A percentile compares a stretch with the other conserved stretches of the same genome.
These are phyloP conservation scores for Striga asiatica DNA, from an alignment of 257 asterid species.

Conservation along the genomic window DNA sequence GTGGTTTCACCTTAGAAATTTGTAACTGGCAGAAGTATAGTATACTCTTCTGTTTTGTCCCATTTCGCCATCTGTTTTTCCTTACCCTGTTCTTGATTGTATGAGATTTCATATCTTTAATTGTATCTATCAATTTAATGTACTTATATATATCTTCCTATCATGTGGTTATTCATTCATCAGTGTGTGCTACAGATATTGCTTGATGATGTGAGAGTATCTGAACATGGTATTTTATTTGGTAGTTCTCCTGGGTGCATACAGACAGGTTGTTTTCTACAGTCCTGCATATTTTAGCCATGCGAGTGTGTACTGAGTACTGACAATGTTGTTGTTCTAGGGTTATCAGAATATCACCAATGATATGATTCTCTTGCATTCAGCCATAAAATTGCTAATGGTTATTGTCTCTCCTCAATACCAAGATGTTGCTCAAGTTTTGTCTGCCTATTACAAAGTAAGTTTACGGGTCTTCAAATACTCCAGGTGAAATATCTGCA, in stretches of 20 bases:
- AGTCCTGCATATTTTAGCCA: conserved; percentile 3
- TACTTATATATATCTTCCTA: conserved; percentile 15
- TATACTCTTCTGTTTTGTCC: too few relatives aligned
- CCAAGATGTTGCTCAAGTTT: conserved; percentile 88
- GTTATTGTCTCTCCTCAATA: conserved; percentile 73
- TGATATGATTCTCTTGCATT: conserved; percentile 76
- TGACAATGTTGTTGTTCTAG: conserved; percentile 25
- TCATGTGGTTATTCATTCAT: too few relatives aligned
- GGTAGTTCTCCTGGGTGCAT: conserved; percentile 59
- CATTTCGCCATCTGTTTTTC: background rate
- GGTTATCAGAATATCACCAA: conserved; percentile 40
- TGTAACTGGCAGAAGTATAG: background rate
- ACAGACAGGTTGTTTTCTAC: conserved; percentile 58
- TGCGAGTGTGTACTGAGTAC: conserved; percentile 13
- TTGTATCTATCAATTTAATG: background rate
- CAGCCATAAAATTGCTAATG: conserved; percentile 66
- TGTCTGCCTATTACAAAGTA: conserved; percentile 77
- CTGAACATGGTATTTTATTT: conserved; percentile 81
- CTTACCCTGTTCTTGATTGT: background rate
- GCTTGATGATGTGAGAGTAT: conserved; percentile 73
- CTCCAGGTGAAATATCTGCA: background rate
- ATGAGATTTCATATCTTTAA: conserved; percentile 1
- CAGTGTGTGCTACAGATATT: conserved; percentile 51
- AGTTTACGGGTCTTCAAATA: background rate
- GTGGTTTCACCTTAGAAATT: background rate